These are phyloP conservation scores for Aphanomyces stellatus DNA, from an alignment of 352 stramenopile genomes.

Conservation along the genomic window DNA sequence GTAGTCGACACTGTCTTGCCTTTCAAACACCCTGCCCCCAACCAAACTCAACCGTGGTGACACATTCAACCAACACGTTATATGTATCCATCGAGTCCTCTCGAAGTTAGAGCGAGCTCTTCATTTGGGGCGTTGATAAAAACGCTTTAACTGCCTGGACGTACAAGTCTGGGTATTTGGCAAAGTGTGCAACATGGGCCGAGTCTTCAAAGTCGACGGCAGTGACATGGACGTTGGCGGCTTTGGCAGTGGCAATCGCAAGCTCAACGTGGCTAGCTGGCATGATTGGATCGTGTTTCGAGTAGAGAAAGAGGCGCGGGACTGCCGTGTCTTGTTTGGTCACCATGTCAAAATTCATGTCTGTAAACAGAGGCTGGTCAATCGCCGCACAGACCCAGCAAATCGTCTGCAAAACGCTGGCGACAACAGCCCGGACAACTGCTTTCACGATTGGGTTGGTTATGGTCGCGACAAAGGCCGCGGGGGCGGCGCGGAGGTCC, in stretches of 20 bases:
- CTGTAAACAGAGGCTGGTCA: background rate
- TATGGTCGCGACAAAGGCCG: background rate
- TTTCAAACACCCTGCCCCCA: no score
- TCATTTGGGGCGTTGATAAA: no score
- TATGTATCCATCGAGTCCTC: no score
- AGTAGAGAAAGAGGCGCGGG: conserved; percentile 4
- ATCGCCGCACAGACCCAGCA: background rate
- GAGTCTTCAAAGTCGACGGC: background rate
- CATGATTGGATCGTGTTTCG: background rate
- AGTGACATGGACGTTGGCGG: background rate
- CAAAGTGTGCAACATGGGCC: background rate
- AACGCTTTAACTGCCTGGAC: background rate
- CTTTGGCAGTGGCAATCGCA: background rate
- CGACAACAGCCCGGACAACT: background rate
- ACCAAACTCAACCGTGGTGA: no score
- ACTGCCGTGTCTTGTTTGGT: background rate
- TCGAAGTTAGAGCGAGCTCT: no score
- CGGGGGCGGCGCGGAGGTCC: background rate
- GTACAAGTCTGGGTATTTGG: background rate
- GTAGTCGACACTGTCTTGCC: no score
- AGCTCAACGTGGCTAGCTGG: background rate
- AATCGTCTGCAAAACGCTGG: background rate
- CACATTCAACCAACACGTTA: no score
- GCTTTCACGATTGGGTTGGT: background rate
- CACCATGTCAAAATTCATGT: background rate